phyloP scores from a whole-genome alignment of 768 basidiomycete species.

The Pulveroboletus sp. region DNA sequence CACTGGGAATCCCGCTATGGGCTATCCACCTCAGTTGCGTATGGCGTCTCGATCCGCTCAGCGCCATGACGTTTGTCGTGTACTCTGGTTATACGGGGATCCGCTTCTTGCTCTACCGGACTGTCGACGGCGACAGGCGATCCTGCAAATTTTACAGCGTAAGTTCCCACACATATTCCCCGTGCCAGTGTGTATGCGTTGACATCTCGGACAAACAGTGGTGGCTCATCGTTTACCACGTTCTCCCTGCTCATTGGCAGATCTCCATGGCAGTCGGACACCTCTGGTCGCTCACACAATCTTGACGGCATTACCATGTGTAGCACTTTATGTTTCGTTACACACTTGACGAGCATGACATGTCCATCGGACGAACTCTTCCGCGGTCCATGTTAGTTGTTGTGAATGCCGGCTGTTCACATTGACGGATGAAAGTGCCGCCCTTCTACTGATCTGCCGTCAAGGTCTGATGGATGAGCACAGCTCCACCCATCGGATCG shows the following conservation, averaged over 20 bases:
- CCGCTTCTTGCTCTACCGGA: constrained; percentile 17
- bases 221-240: constrained; percentile 13
- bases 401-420: no score
- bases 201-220: constrained; percentile 3
- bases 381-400: no score
- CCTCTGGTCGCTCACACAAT: background rate
- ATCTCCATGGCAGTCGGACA: background rate
- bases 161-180: background rate
- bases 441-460: no score
- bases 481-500: no score
- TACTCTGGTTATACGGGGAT: constrained; percentile 16
- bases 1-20: constrained; percentile 22
- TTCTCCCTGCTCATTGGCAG: constrained; percentile 15
- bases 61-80: constrained; percentile 10
- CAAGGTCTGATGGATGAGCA: background rate
- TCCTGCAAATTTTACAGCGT: constrained; percentile 25
- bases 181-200: background rate
- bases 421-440: no score
- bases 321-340: background rate
- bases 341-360: background rate
- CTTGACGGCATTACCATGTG: background rate
- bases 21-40: constrained; percentile 18
- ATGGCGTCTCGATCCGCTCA: constrained; percentile 17
- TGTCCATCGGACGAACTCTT: no score
- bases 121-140: constrained; percentile 13